Evolutionary conservation across 768 basidiomycete species (phyloP).

Genomic region (Lanmaoa rubissima): DNA sequence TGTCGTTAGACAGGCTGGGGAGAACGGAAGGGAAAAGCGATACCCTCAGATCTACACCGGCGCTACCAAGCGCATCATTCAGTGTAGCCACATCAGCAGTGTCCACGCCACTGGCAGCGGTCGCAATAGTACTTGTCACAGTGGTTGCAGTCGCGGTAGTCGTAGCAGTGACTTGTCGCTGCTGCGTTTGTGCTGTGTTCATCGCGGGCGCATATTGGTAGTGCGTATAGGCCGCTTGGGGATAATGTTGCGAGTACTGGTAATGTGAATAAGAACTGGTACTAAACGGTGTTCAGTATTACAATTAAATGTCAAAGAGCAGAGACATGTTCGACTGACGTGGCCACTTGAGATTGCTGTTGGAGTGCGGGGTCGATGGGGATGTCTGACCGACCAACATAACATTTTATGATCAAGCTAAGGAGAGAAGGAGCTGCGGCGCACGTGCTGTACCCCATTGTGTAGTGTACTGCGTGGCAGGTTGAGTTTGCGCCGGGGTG

Average conservation of each 20-base stretch:
- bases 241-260: conserved; percentile 39
- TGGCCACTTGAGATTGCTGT: conserved; percentile 49
- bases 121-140: conserved; percentile 21
- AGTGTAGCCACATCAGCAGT: conserved; percentile 73
- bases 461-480: conserved; percentile 33
- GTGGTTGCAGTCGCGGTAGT: conserved; percentile 12
- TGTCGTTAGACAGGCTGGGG: not conserved
- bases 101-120: conserved; percentile 44
- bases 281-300: conserved; percentile 28
- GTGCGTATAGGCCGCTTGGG: conserved; percentile 40
- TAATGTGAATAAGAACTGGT: conserved; percentile 51
- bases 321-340: conserved; percentile 33
- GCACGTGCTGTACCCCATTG: conserved; percentile 42
- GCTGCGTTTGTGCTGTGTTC: conserved; percentile 31
- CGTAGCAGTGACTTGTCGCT: conserved; percentile 24
- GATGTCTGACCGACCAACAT: conserved; percentile 42
- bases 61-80: conserved; percentile 83
- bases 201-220: conserved; percentile 40
- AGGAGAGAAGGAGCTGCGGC: conserved; percentile 13
- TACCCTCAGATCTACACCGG: conserved; percentile 83
- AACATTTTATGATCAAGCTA: not conserved
- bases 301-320: not conserved
- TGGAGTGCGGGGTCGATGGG: conserved; percentile 70
- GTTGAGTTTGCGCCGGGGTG: conserved; percentile 30
- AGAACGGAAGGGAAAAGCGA: conserved; percentile 16